These are phyloP conservation scores for Ceratocystis cubensis DNA, from an alignment of 2,329 filamentous ascomycete genomes.

Conservation along the genomic window DNA sequence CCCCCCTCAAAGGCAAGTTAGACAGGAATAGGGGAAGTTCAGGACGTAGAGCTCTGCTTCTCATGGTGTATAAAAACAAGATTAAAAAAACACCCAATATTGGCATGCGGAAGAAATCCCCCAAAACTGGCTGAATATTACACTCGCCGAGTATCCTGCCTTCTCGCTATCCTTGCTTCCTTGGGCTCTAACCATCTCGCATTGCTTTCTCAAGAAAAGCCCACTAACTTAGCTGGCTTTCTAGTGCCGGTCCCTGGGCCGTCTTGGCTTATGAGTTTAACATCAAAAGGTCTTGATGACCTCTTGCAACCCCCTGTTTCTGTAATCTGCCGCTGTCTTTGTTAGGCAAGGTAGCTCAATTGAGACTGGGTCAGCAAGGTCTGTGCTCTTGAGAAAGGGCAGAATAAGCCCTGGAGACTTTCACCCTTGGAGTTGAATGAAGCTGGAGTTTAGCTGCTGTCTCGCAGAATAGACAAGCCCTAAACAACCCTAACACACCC, in stretches of 20 bases:
- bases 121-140: neutral
- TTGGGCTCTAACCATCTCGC: too few relatives aligned
- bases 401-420: too few relatives aligned
- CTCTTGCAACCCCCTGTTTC: neutral
- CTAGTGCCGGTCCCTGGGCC: constrained; percentile 5
- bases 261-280: constrained; percentile 11
- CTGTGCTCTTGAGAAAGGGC: neutral
- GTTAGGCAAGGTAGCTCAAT: neutral
- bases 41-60: neutral
- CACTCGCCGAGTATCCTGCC: neutral
- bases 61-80: neutral
- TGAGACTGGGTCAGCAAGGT: neutral
- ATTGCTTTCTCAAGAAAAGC: too few relatives aligned
- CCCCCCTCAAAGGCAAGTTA: neutral
- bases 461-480: too few relatives aligned
- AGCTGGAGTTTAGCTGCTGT: too few relatives aligned
- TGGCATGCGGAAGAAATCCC: too few relatives aligned
- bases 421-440: too few relatives aligned
- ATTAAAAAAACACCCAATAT: neutral
- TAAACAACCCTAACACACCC: too few relatives aligned
- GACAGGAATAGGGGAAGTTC: neutral
- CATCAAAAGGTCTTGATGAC: constrained; percentile 11
- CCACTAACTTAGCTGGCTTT: neutral
- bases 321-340: constrained; percentile 10
- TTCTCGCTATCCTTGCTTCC: too few relatives aligned